Evolutionary conservation across 495 filamentous ascomycete species (phyloP).

Genomic region (Aspergillus cavernicola): DNA sequence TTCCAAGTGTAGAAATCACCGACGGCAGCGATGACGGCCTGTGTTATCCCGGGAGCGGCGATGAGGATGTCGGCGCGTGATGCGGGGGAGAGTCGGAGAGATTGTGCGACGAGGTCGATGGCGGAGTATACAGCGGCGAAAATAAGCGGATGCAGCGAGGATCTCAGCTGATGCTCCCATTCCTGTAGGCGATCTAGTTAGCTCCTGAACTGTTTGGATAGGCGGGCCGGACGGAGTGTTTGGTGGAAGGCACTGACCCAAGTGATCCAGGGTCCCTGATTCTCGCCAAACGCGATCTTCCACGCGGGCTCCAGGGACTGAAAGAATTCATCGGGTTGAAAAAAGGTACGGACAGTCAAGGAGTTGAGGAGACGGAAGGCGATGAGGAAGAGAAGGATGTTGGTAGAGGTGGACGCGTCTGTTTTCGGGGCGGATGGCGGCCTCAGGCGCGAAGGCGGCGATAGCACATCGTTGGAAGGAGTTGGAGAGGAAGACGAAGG

Average conservation of each 20-base stretch:
- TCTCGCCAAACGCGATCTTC: slow-evolving; percentile 75
- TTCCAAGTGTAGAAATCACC: slow-evolving; percentile 90
- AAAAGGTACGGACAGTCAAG: slow-evolving; percentile 85
- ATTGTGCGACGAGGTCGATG: slow-evolving; percentile 48
- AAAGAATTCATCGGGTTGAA: slow-evolving; percentile 99
- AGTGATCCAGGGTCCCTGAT: slow-evolving; percentile 86
- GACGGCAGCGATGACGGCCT: slow-evolving; percentile 72
- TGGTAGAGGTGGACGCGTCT: slow-evolving; percentile 11
- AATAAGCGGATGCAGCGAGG: slow-evolving; percentile 83
- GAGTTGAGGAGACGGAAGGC: slow-evolving; percentile 81
- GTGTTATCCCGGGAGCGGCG: slow-evolving; percentile 67
- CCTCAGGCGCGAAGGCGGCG: slow-evolving; percentile 8
- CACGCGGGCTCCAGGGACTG: slow-evolving; percentile 95
- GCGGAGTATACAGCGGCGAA: slow-evolving; percentile 74
- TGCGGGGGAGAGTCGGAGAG: slow-evolving; percentile 45
- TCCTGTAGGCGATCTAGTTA: slow-evolving; percentile 56
- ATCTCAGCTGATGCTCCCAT: slow-evolving; percentile 87
- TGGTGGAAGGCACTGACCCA: slow-evolving; percentile 64
- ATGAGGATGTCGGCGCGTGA: slow-evolving; percentile 61
- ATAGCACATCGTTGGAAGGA: not conserved
- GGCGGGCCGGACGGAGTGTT: not conserved
- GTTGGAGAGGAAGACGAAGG: not conserved
- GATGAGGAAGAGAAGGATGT: slow-evolving; percentile 54
- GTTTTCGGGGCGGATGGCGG: slow-evolving; percentile 12
- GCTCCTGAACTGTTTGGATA: not conserved